phyloP scores from a whole-genome alignment of 306 rosid species.

The Dryas drummondii region DNA sequence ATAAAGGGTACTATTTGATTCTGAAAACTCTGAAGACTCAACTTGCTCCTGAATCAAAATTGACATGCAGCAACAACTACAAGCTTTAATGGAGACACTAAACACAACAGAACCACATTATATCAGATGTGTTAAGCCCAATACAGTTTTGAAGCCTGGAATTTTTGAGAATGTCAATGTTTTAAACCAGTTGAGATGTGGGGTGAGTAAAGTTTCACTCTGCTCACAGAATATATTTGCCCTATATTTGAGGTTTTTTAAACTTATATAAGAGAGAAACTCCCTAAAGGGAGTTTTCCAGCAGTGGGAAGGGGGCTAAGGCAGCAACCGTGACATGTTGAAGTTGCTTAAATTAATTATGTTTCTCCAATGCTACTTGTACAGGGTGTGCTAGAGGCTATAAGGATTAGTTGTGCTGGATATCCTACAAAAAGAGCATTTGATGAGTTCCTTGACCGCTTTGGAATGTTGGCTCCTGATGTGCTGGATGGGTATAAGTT shows the following conservation, averaged over 20 bases:
- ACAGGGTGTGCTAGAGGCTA: constrained; percentile 94
- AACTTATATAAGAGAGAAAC: background rate
- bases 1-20: background rate
- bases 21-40: constrained; percentile 16
- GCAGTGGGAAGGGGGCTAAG: no score
- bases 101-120: constrained; percentile 88
- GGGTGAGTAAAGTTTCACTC: constrained; percentile 48
- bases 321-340: no score
- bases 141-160: constrained; percentile 83
- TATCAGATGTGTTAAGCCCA: constrained; percentile 91
- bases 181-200: constrained; percentile 82
- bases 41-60: constrained; percentile 33
- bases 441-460: constrained; percentile 85
- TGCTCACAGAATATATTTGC: constrained; percentile 6
- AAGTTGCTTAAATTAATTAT: background rate
- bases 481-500: constrained; percentile 70
- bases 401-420: constrained; percentile 88
- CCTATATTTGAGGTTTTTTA: background rate
- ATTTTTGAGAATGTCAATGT: constrained; percentile 81
- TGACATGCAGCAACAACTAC: constrained; percentile 74
- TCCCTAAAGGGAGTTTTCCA: no score
- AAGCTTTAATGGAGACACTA: constrained; percentile 81
- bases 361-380: constrained; percentile 15
- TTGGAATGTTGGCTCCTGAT: constrained; percentile 86
- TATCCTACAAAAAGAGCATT: constrained; percentile 86